Conservation (phyloP, 345 rosid species). For the Salix caprea region DNA sequence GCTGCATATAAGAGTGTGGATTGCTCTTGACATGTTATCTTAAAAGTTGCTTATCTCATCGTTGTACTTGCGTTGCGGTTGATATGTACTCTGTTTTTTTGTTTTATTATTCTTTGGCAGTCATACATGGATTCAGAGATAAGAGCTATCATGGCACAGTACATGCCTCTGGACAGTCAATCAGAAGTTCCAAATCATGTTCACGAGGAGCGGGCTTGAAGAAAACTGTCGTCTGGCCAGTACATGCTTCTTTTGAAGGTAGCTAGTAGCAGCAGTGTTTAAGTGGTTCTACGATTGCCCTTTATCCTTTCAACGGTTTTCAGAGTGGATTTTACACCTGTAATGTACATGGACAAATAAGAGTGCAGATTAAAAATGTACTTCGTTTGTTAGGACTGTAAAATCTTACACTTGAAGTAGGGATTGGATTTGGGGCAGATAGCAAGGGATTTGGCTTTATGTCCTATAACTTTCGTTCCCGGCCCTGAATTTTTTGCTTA, state of each 20-base stretch:
- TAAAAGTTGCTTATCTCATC: not conserved
- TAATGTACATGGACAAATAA: slow-evolving; percentile 22
- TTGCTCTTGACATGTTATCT: not conserved
- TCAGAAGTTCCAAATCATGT: slow-evolving; percentile 60
- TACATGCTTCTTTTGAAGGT: not conserved
- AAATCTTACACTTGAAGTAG: slow-evolving; percentile 24
- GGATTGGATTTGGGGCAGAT: slow-evolving; percentile 11
- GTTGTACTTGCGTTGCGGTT: not conserved
- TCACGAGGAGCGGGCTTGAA: slow-evolving; percentile 54
- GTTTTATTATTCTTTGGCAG: slow-evolving; percentile 32
- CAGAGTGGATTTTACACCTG: slow-evolving; percentile 13
- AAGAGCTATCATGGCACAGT: slow-evolving; percentile 97
- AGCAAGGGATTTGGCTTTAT: slow-evolving; percentile 17
- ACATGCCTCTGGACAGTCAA: slow-evolving; percentile 95
- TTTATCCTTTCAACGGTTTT: slow-evolving; percentile 10
- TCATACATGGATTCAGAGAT: slow-evolving; percentile 97
- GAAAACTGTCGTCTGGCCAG: not conserved
- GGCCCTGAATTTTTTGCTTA: not conserved
- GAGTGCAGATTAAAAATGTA: slow-evolving; percentile 17
- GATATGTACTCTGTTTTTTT: not conserved
- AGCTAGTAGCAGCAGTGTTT: not conserved
- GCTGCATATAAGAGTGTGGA: not conserved
- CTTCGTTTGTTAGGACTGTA: slow-evolving; percentile 18
- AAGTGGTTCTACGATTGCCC: slow-evolving; percentile 1
- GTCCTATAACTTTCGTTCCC: not conserved